Evolutionary conservation across 352 stramenopile genomes (phyloP), one percentile per base, ranked within the genome.

Genomic region (Peronosclerospora sorghi): DNA sequence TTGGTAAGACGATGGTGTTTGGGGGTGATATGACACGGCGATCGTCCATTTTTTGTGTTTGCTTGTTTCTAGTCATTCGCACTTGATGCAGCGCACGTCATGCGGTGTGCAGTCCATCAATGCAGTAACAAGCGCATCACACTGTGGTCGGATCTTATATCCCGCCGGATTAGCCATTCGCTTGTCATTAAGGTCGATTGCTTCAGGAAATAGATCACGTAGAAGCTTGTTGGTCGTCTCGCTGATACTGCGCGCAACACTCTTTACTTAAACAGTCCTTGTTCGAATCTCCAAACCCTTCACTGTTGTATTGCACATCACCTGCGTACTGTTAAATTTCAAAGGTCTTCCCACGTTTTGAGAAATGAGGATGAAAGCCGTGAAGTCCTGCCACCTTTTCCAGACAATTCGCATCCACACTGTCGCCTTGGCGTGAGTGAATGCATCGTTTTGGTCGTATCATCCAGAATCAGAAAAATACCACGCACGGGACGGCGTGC

Each of bases 21-120:
- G n/a, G n/a, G n/a, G n/a, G n/a, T n/a, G n/a, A n/a, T n/a, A 89
- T 39, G 7, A 94, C 81, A 12, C 85, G 79, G 6, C 83, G 68
- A 26, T 88, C 80, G 39, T 95, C 79, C 46, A 93, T 82, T 32
- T 79, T n/a, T n/a, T n/a, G n/a, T 72, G 51, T 89, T 84, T 4
- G 81, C 41, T 28, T 86, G 67, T 35, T 95, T 95, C 32, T 91
- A 65, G 49, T 95, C 85, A 46, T 96, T 96, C 3, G 79, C n/a
- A 88, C 54, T 96, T 95, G 45, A 96, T 93, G 45, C 81, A 94
- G n/a, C 83, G 80, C 35, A 95, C 82, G 38, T 96, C 95, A 41
- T 94, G 80, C 48, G 83, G 86, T 17, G 85, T 87, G 56, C 86
- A 95, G 45, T 91, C 75, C 74, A 94, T 92, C 17, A 96, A 52